Evolutionary conservation across 495 filamentous ascomycete genomes (phyloP).

Genomic region (Tuber brumale): DNA sequence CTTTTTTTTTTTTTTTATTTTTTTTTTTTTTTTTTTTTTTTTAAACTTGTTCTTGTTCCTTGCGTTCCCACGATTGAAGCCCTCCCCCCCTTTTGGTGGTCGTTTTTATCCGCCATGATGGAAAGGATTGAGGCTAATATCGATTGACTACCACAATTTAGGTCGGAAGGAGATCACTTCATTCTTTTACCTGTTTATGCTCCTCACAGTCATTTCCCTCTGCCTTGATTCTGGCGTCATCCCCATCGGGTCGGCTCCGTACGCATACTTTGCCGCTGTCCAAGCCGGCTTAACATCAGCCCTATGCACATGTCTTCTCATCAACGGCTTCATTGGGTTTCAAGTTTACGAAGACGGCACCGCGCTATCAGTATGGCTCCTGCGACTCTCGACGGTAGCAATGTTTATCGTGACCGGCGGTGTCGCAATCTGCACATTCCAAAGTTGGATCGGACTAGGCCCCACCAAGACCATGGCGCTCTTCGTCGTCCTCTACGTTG

Average conservation of each 20-base stretch:
- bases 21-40: neutral
- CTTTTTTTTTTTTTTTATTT: neutral
- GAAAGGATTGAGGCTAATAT: conserved; percentile 23
- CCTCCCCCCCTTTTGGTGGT: conserved; percentile 23
- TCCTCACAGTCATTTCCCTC: conserved; percentile 79
- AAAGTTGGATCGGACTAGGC: conserved; percentile 76
- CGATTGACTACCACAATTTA: conserved; percentile 44
- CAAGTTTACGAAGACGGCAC: conserved; percentile 99
- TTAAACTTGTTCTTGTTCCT: conserved; percentile 14
- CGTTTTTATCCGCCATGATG: conserved; percentile 9
- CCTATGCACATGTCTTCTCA: conserved; percentile 76
- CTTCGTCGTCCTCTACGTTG: conserved; percentile 86
- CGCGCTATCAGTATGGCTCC: conserved; percentile 83
- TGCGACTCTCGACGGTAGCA: conserved; percentile 65
- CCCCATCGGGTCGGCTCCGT: conserved; percentile 68
- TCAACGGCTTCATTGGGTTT: conserved; percentile 98
- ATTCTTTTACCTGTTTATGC: conserved; percentile 96
- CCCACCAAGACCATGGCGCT: conserved; percentile 80
- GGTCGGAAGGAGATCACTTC: conserved; percentile 95
- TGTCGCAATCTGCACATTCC: conserved; percentile 86
- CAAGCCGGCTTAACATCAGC: conserved; percentile 89
- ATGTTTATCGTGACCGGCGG: conserved; percentile 86
- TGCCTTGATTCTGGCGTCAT: conserved; percentile 90
- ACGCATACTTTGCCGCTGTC: conserved; percentile 83
- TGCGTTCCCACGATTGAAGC: neutral